Conservation (phyloP, 1,284 basidiomycete genomes). For the Ceratobasidium sp. region DNA sequence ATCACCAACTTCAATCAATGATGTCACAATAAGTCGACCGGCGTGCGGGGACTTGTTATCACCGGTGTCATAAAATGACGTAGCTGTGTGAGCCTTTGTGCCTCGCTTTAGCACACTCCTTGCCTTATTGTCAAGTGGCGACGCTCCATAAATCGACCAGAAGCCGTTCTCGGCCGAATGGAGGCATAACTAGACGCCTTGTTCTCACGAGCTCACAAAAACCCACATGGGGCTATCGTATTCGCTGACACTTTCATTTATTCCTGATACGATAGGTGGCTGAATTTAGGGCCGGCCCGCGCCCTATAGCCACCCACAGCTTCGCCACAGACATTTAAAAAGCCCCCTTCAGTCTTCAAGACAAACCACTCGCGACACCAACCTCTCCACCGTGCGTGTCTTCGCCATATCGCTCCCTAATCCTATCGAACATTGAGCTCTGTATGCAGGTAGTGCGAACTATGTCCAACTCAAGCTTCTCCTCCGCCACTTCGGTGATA, state of each 20-base stretch:
- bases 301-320: conserved; percentile 4
- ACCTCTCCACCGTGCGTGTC: too few relatives aligned
- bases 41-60: too few relatives aligned
- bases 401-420: too few relatives aligned
- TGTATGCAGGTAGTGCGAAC: not conserved
- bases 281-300: not conserved
- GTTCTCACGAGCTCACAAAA: too few relatives aligned
- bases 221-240: not conserved
- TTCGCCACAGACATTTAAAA: not conserved
- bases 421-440: too few relatives aligned
- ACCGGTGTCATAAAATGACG: too few relatives aligned
- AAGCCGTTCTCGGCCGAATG: not conserved
- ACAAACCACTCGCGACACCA: not conserved
- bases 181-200: not conserved
- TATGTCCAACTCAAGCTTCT: conserved; percentile 2
- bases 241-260: not conserved
- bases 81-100: not conserved
- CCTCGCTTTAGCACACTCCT: not conserved
- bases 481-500: not conserved
- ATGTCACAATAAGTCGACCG: too few relatives aligned
- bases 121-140: conserved; percentile 6
- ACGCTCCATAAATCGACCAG: not conserved
- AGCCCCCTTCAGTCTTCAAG: not conserved
- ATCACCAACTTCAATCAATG: too few relatives aligned
- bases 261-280: conserved; percentile 1